A percentile compares a stretch with the other conserved stretches of the same genome.
Evolutionary conservation across 1,284 basidiomycete species (phyloP).

Genomic region (Papiliotrema flavescens): DNA sequence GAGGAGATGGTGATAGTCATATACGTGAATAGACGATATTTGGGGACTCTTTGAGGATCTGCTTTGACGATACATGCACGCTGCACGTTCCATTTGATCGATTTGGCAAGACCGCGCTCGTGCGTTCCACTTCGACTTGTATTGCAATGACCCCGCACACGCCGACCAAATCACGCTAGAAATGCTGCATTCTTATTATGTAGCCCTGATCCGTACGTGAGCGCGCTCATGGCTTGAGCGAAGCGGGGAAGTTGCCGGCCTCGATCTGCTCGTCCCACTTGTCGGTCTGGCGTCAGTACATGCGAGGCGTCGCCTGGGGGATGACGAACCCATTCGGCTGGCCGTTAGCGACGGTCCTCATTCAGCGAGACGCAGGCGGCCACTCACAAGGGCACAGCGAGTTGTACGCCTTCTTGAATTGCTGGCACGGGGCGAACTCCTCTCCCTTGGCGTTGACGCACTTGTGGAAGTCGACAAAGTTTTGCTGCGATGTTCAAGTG

Average conservation of each 20-base stretch:
- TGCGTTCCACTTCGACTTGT: too few species aligned
- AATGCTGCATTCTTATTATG: too few species aligned
- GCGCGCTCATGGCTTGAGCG: slow-evolving; percentile 65
- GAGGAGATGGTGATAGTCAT: neutral
- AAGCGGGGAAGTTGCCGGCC: slow-evolving; percentile 84
- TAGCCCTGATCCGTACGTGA: neutral
- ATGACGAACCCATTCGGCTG: slow-evolving; percentile 76
- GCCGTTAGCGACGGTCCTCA: slow-evolving; percentile 4
- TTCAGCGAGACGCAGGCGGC: neutral
- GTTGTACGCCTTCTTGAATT: slow-evolving; percentile 95
- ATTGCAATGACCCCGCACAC: too few species aligned
- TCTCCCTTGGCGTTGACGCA: slow-evolving; percentile 97
- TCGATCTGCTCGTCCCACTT: slow-evolving; percentile 94
- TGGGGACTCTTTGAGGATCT: neutral
- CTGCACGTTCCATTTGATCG: neutral
- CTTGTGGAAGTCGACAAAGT: slow-evolving; percentile 97
- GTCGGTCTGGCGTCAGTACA: slow-evolving; percentile 56
- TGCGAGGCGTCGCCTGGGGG: neutral
- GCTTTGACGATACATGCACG: neutral
- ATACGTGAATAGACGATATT: too few species aligned
- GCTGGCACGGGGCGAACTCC: slow-evolving; percentile 95
- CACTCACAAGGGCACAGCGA: slow-evolving; percentile 95
- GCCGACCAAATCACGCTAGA: too few species aligned
- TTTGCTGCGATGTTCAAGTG: slow-evolving; percentile 61
- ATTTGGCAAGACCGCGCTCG: too few species aligned